Base-by-base conservation (phyloP, 352 stramenopile species). In the Pythium volutum region DNA sequence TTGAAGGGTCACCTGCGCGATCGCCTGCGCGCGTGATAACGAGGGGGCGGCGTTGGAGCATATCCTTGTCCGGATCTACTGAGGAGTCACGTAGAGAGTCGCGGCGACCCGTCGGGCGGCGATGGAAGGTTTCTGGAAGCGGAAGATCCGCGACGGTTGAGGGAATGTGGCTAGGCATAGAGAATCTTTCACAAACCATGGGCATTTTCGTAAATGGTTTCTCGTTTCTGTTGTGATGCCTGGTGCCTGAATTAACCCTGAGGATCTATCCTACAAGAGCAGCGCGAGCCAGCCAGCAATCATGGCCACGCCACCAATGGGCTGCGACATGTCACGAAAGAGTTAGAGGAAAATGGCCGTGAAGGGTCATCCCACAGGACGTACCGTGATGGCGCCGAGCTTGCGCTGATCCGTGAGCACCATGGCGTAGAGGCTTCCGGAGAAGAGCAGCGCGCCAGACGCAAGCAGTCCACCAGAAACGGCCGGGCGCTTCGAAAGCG, bases 401-500 rank as follows among this genome's bases (percentile, higher is more conserved):
- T 89, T 90, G 61, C 75, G 73, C 53, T 93, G 57, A 20, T 87
- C 71, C 26, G 79, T 90, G 26, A 94, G 76, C 42, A 87, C 82
- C 70, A 94, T 84, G 9, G 70, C 66, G 61, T 94, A 94, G 23
- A 94, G 62, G 54, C 81, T 91, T 8, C 85, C 85, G 0, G 85
- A 92, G 67, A 94, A 94, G 26, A 94, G 55, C 27, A 93, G 38
- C 26, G 79, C 80, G 22, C 85, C 85, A 16, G 75, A 78, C 25
- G 76, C 67, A 23, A 94, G 66, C 38, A 94, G 66, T 1, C 71
- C 69, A 7, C 85, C 85, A 0, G 76, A 76, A 51, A 92, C 57
- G 2, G 58, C 71, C 38, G 85, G 85, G 11, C 81, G 81, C 60
- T 74, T 78, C 33, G 76, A 75, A 36, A 94, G 67, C 27, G 85